phyloP scores from a whole-genome alignment of 106 monocot species.

The Ottelia alismoides region DNA sequence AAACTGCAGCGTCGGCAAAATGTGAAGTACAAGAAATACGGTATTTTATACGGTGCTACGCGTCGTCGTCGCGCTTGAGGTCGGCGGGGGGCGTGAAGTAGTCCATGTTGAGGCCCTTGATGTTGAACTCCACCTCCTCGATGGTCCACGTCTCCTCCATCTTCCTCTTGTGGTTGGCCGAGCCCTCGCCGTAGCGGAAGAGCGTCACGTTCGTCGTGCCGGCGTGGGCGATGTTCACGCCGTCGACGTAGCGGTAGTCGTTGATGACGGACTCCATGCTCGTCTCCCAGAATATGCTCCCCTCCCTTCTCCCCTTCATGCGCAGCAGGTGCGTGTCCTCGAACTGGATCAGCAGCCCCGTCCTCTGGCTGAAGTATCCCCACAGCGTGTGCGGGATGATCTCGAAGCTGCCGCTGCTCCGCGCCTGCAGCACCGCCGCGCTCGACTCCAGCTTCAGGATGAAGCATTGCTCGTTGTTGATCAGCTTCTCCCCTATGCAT shows the following conservation, averaged over 20 bases:
- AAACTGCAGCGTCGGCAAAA: no score
- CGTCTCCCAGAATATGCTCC: no score
- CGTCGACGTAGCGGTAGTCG: slow-evolving; percentile 51
- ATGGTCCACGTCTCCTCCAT: no score
- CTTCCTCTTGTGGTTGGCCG: no score
- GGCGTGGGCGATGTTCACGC: slow-evolving; percentile 51
- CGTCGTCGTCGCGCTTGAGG: no score
- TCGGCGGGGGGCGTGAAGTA: no score
- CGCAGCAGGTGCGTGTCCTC: slow-evolving; percentile 59
- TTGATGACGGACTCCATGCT: slow-evolving; percentile 26
- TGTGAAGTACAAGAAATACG: no score
- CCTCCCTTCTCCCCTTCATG: no score
- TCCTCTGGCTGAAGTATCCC: slow-evolving; percentile 86
- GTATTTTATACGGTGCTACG: no score
- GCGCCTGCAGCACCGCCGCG: slow-evolving; percentile 22
- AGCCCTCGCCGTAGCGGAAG: no score
- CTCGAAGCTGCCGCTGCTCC: slow-evolving; percentile 50
- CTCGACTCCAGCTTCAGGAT: slow-evolving; percentile 58
- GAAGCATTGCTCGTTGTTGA: slow-evolving; percentile 62
- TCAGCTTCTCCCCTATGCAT: slow-evolving; percentile 60
- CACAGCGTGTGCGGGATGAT: slow-evolving; percentile 71
- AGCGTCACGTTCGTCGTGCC: slow-evolving; percentile 39
- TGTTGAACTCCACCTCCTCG: no score
- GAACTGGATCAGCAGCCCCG: slow-evolving; percentile 56
- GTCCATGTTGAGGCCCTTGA: no score